A percentile compares a stretch with the other conserved stretches of the same genome.
Evolutionary conservation across 2,329 filamentous ascomycete species (phyloP).

Genomic region (Onygenales sp.): DNA sequence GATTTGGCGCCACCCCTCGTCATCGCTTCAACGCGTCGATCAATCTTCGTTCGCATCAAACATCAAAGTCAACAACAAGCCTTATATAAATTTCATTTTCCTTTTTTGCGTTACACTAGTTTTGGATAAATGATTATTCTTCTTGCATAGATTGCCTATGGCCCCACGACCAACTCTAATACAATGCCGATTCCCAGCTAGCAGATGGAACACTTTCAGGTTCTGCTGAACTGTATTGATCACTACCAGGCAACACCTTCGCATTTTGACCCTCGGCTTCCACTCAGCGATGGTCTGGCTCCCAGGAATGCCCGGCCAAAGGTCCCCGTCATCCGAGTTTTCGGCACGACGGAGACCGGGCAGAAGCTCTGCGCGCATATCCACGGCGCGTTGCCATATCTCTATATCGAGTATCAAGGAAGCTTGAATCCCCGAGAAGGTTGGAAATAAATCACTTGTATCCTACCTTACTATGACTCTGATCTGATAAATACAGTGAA

Average conservation of each 20-base stretch:
- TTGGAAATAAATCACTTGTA: conserved; percentile 31
- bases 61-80: neutral
- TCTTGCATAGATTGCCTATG: neutral
- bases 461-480: neutral
- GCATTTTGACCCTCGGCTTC: conserved; percentile 69
- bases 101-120: neutral
- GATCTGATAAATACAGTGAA: conserved; percentile 46
- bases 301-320: conserved; percentile 56
- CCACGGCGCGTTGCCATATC: conserved; percentile 89
- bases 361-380: conserved; percentile 95
- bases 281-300: conserved; percentile 51
- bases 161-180: neutral
- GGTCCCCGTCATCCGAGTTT: conserved; percentile 80
- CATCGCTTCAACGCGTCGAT: conserved; percentile 14
- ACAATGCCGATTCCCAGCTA: conserved; percentile 6
- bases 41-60: too few relatives aligned
- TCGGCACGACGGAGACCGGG: conserved; percentile 86
- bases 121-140: neutral
- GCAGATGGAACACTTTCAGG: conserved; percentile 66
- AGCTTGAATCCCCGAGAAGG: conserved; percentile 57
- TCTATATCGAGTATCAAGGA: conserved; percentile 82
- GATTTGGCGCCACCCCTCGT: conserved; percentile 3
- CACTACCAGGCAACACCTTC: conserved; percentile 78
- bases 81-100: neutral
- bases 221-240: conserved; percentile 92